Conservation (phyloP, 2,329 filamentous ascomycete genomes). For the Mariannaea elegans region DNA sequence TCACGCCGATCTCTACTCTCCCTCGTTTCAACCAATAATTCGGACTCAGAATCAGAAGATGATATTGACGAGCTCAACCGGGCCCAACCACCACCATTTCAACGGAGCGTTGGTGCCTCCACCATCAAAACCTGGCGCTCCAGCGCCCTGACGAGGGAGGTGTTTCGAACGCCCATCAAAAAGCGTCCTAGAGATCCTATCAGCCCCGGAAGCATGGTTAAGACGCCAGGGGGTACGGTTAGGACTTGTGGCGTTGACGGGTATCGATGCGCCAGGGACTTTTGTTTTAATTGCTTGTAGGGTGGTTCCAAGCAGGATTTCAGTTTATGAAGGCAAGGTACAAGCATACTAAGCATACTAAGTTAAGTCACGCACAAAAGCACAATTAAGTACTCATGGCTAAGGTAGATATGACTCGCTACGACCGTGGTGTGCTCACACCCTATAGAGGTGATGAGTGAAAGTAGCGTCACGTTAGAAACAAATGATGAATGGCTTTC, state of each 20-base stretch:
- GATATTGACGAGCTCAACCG: slow-evolving; percentile 47
- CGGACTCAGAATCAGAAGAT: slow-evolving; percentile 52
- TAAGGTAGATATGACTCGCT: neutral
- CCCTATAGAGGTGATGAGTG: no score
- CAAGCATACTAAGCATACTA: no score
- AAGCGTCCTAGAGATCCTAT: slow-evolving; percentile 28
- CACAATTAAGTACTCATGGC: neutral
- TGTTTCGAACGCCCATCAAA: slow-evolving; percentile 39
- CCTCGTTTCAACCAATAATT: slow-evolving; percentile 53
- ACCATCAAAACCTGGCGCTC: slow-evolving; percentile 42
- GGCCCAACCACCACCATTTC: slow-evolving; percentile 25
- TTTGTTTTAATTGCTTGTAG: slow-evolving; percentile 66
- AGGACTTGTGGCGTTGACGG: slow-evolving; percentile 64
- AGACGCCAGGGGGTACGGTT: slow-evolving; percentile 60
- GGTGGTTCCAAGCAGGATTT: neutral
- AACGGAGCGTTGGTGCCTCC: slow-evolving; percentile 22
- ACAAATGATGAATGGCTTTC: slow-evolving; percentile 23
- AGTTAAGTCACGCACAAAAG: no score
- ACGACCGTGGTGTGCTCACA: no score
- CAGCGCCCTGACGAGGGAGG: slow-evolving; percentile 41
- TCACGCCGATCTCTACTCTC: slow-evolving; percentile 52
- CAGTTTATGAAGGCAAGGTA: no score
- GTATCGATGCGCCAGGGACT: slow-evolving; percentile 64
- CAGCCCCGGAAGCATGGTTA: slow-evolving; percentile 39
- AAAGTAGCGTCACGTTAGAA: neutral